phyloP scores from a whole-genome alignment of 495 filamentous ascomycete species.

The Tuber borchii region DNA sequence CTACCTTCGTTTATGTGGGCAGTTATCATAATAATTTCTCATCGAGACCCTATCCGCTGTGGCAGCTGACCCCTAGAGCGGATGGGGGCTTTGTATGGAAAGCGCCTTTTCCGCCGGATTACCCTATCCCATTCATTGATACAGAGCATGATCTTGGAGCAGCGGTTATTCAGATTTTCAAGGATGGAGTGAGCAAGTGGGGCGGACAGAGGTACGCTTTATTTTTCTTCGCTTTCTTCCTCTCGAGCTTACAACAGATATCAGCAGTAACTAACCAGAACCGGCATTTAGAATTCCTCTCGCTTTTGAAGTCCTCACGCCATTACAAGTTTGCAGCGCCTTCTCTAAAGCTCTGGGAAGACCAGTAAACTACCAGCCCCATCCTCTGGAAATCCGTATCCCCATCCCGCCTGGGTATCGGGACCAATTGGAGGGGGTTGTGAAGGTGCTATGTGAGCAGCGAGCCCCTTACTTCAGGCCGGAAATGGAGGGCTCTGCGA shows the following conservation, averaged over 20 bases:
- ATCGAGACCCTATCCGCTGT: constrained; percentile 81
- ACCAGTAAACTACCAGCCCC: constrained; percentile 66
- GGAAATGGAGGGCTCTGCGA: constrained; percentile 56
- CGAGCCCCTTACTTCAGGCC: constrained; percentile 66
- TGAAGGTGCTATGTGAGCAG: constrained; percentile 55
- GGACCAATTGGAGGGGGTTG: constrained; percentile 71
- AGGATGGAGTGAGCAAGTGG: constrained; percentile 84
- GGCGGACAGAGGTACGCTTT: constrained; percentile 62
- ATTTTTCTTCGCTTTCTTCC: constrained; percentile 14
- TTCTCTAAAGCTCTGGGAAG: constrained; percentile 74
- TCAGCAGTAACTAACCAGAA: background rate
- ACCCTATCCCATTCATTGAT: constrained; percentile 89
- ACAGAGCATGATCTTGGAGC: constrained; percentile 95
- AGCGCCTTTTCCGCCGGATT: constrained; percentile 85
- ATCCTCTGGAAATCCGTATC: constrained; percentile 75
- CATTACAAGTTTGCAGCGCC: constrained; percentile 67
- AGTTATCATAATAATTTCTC: constrained; percentile 99
- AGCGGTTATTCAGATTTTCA: constrained; percentile 90
- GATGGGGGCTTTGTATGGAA: constrained; percentile 90
- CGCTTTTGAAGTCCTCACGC: constrained; percentile 84
- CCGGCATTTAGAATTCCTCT: constrained; percentile 63
- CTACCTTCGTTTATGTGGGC: constrained; percentile 90
- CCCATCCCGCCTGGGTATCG: constrained; percentile 83
- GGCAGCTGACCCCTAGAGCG: constrained; percentile 60
- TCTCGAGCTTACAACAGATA: constrained; percentile 2